A percentile compares a stretch with the other conserved stretches of the same genome.
Conservation (phyloP, 208 protist genomes). For the Vickermania ingenoplastis region DNA sequence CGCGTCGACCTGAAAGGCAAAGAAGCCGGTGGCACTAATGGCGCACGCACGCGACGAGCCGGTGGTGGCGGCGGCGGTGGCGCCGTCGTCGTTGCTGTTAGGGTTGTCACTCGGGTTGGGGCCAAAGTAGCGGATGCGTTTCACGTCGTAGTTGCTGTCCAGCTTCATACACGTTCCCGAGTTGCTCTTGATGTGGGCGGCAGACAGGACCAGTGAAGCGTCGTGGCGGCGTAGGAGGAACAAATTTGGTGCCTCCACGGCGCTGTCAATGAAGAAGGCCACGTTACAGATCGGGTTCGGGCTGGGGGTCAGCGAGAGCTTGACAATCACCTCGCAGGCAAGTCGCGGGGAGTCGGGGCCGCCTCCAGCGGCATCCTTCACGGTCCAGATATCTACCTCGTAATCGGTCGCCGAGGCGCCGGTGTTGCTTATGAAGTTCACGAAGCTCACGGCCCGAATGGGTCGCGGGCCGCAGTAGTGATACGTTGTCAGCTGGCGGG, state of each 20-base stretch:
- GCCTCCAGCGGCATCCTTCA: slow-evolving; percentile 21
- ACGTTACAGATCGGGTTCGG: slow-evolving; percentile 57
- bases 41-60: no score
- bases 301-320: slow-evolving; percentile 60
- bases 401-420: slow-evolving; percentile 44
- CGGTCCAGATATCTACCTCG: slow-evolving; percentile 79
- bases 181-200: slow-evolving; percentile 48
- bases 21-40: slow-evolving; percentile 58
- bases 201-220: slow-evolving; percentile 64
- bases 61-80: neutral
- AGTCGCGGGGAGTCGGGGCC: neutral
- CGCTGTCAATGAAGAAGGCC: slow-evolving; percentile 76
- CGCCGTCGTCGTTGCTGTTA: neutral
- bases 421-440: slow-evolving; percentile 87
- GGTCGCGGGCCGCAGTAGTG: slow-evolving; percentile 38
- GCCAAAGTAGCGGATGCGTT: neutral
- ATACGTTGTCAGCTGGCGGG: slow-evolving; percentile 51
- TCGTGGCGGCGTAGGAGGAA: slow-evolving; percentile 66
- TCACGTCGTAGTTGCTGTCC: neutral
- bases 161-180: neutral
- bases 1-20: slow-evolving; percentile 74
- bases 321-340: slow-evolving; percentile 10
- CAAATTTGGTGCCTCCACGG: slow-evolving; percentile 45
- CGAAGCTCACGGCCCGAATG: slow-evolving; percentile 62
- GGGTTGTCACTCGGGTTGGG: neutral